phyloP scores from a whole-genome alignment of 164 flowering plant species.

The Cinnamomum chago region DNA sequence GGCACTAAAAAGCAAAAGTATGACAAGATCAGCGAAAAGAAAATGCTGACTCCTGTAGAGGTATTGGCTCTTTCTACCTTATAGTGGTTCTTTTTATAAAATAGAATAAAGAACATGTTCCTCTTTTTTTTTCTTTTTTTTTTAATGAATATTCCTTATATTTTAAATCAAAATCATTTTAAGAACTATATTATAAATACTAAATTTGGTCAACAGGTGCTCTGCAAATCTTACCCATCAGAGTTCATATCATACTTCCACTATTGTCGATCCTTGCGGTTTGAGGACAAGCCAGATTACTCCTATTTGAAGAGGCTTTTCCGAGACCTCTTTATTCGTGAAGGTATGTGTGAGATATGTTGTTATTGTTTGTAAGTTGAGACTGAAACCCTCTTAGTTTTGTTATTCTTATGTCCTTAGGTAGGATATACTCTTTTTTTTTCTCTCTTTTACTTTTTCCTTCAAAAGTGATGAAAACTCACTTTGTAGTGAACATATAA shows the following conservation, averaged over 20 bases:
- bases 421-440: no score
- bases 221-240: slow-evolving; percentile 48
- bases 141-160: no score
- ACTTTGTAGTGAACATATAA: no score
- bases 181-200: neutral
- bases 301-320: slow-evolving; percentile 55
- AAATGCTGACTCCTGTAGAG: slow-evolving; percentile 48
- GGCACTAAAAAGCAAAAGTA: slow-evolving; percentile 62
- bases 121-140: no score
- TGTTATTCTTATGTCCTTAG: no score
- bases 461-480: no score
- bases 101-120: no score
- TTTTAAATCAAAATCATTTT: neutral
- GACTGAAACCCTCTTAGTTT: neutral
- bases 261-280: slow-evolving; percentile 53
- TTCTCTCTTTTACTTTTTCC: no score
- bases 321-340: slow-evolving; percentile 47
- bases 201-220: slow-evolving; percentile 24
- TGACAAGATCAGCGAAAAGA: slow-evolving; percentile 46
- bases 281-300: slow-evolving; percentile 60
- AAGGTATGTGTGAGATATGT: slow-evolving; percentile 26
- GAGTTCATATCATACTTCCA: slow-evolving; percentile 53
- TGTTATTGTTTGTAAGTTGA: neutral
- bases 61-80: slow-evolving; percentile 11
- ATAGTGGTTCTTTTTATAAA: neutral